Conservation (phyloP, 1,139 yeast species). For the Sugiyamaella japonica region DNA sequence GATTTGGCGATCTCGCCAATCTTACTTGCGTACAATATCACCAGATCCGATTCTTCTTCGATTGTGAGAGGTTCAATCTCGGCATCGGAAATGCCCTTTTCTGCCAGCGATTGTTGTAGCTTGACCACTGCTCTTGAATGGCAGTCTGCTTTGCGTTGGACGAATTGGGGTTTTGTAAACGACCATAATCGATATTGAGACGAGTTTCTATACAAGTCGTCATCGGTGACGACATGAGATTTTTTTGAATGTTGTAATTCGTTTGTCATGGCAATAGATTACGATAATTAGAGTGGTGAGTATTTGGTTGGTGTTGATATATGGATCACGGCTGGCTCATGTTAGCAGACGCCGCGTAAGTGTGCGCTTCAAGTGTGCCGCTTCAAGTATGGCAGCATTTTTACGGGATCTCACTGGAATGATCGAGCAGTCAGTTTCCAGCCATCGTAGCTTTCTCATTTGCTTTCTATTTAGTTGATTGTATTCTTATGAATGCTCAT, state of each 20-base stretch:
- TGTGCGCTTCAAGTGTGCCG: no score
- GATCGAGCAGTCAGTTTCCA: no score
- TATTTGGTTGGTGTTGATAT: no score
- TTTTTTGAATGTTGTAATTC: conserved; percentile 3
- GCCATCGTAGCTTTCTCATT: no score
- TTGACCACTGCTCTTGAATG: conserved; percentile 55
- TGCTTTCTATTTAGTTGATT: no score
- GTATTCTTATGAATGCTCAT: no score
- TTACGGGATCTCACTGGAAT: no score
- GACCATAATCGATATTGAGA: conserved; percentile 89
- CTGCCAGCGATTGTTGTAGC: conserved; percentile 41
- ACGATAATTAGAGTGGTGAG: no score
- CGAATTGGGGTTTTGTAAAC: conserved; percentile 59
- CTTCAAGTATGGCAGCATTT: no score
- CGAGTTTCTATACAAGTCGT: conserved; percentile 83
- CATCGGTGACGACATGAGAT: conserved; percentile 46
- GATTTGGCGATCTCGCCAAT: conserved; percentile 60
- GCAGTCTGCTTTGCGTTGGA: conserved; percentile 47
- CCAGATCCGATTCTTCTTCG: conserved; percentile 69
- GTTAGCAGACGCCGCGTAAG: no score
- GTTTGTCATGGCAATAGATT: conserved; percentile 8
- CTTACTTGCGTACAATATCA: conserved; percentile 70
- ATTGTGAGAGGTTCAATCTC: conserved; percentile 49
- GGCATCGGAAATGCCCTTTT: conserved; percentile 39
- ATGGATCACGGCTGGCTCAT: no score